phyloP scores from a whole-genome alignment of 257 asterid genomes.

The Nicotiana undulata region DNA sequence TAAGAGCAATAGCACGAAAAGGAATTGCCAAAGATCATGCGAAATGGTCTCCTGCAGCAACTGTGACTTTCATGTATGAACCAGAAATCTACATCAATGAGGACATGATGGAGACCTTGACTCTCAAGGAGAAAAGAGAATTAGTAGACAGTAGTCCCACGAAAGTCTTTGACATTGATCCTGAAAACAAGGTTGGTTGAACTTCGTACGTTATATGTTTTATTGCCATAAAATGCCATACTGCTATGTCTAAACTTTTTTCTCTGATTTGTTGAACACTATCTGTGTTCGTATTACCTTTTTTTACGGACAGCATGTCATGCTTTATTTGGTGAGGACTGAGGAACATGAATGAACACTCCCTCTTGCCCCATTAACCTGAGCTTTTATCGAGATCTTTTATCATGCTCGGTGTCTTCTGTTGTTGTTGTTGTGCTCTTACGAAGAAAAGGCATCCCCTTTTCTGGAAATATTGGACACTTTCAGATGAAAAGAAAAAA shows the following conservation, averaged over 20 bases:
- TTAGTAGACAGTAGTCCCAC: slow-evolving; percentile 95
- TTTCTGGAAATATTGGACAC: neutral
- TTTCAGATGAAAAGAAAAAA: neutral
- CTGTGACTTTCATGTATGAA: slow-evolving; percentile 96
- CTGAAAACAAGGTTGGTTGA: slow-evolving; percentile 48
- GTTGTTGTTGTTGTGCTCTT: too few species aligned
- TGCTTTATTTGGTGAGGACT: neutral
- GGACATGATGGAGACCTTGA: slow-evolving; percentile 72
- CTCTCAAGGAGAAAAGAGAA: slow-evolving; percentile 52
- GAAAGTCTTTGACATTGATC: slow-evolving; percentile 69
- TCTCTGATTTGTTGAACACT: neutral
- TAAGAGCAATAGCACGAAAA: slow-evolving; percentile 96
- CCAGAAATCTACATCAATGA: slow-evolving; percentile 90
- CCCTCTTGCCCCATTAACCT: neutral
- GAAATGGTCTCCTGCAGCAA: slow-evolving; percentile 99
- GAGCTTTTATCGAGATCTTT: neutral
- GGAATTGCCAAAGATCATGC: slow-evolving; percentile 99
- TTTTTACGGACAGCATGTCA: neutral
- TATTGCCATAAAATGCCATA: neutral
- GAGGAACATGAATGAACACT: neutral
- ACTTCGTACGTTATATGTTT: neutral
- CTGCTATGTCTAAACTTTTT: neutral
- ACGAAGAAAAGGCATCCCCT: neutral
- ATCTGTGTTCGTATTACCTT: neutral
- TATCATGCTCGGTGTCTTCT: neutral